phyloP scores from a whole-genome alignment of 768 basidiomycete genomes.

The Exidia glandulosa region DNA sequence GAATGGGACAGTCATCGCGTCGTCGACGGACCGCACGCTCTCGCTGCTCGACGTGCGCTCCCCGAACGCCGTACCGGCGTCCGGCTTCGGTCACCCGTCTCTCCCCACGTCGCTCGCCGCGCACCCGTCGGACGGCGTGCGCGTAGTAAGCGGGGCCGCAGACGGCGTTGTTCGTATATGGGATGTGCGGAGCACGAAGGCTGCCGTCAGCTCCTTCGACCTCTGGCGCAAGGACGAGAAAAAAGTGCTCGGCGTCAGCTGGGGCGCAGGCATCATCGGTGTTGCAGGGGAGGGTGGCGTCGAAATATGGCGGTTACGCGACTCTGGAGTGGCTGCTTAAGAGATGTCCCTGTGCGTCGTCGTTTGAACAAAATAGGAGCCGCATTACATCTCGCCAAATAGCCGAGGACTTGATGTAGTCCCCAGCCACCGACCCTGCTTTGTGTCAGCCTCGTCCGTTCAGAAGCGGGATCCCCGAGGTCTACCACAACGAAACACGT shows the following conservation, averaged over 20 bases:
- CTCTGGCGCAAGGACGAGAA: constrained; percentile 32
- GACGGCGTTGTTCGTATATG: constrained; percentile 70
- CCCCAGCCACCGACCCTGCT: too few species aligned
- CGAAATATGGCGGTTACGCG: constrained; percentile 49
- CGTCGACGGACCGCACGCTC: constrained; percentile 67
- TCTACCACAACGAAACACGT: too few species aligned
- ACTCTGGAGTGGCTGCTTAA: too few species aligned
- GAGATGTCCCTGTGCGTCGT: too few species aligned
- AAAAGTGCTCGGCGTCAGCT: constrained; percentile 52
- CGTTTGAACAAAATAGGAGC: too few species aligned
- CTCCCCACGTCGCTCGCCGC: constrained; percentile 54
- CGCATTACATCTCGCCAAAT: too few species aligned
- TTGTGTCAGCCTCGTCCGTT: too few species aligned
- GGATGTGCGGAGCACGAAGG: constrained; percentile 63
- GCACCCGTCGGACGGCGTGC: constrained; percentile 12
- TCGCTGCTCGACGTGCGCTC: constrained; percentile 58
- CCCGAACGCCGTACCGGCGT: constrained; percentile 23
- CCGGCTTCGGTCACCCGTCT: constrained; percentile 47
- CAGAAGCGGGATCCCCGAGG: too few species aligned
- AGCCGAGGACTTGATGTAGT: too few species aligned
- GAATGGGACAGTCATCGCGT: constrained; percentile 40
- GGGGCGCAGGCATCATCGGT: constrained; percentile 43
- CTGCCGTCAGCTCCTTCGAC: constrained; percentile 52
- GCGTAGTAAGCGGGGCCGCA: constrained; percentile 57
- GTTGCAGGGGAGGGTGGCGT: constrained; percentile 57